Evolutionary conservation across 176 grass and related monocot genomes (phyloP).

Genomic region (Phragmites australis): DNA sequence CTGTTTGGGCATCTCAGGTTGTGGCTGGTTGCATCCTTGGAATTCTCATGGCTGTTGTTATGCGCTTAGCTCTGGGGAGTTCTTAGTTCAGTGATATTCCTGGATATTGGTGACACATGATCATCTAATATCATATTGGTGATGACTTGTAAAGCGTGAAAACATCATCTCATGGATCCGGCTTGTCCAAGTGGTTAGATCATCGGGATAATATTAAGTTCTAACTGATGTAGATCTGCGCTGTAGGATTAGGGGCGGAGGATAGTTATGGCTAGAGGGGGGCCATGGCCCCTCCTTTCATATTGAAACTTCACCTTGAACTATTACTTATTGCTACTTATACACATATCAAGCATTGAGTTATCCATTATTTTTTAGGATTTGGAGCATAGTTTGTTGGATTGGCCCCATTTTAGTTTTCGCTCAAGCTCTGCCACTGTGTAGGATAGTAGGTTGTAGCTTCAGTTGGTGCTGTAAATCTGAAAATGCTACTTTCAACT

Average conservation of each 20-base stretch:
- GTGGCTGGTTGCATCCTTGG: slow-evolving; percentile 76
- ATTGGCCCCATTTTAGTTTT: too few relatives aligned
- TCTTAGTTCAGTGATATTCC: slow-evolving; percentile 6
- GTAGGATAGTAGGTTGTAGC: slow-evolving; percentile 26
- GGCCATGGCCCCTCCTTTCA: too few relatives aligned
- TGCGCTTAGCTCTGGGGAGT: slow-evolving; percentile 43
- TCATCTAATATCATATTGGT: slow-evolving; percentile 8
- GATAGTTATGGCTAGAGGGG: too few relatives aligned
- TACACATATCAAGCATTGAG: too few relatives aligned
- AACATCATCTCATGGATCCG: not conserved
- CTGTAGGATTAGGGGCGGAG: too few relatives aligned
- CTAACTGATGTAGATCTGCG: slow-evolving; percentile 7
- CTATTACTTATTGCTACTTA: too few relatives aligned
- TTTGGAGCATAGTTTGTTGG: too few relatives aligned
- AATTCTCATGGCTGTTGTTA: slow-evolving; percentile 53
- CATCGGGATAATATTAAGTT: not conserved
- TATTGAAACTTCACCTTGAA: too few relatives aligned
- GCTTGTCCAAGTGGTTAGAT: slow-evolving; percentile 2
- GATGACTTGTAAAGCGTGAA: slow-evolving; percentile 28
- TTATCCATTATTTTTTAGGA: too few relatives aligned
- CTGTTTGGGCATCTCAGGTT: slow-evolving; percentile 54
- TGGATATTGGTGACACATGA: not conserved
- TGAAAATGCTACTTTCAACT: not conserved
- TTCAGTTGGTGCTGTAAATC: slow-evolving; percentile 33
- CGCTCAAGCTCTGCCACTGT: too few relatives aligned